Percentiles rank a stretch among this genome's conserved stretches.
Evolutionary conservation across 139 green algal genomes (phyloP).

Genomic region (Pedinophyceae sp.): DNA sequence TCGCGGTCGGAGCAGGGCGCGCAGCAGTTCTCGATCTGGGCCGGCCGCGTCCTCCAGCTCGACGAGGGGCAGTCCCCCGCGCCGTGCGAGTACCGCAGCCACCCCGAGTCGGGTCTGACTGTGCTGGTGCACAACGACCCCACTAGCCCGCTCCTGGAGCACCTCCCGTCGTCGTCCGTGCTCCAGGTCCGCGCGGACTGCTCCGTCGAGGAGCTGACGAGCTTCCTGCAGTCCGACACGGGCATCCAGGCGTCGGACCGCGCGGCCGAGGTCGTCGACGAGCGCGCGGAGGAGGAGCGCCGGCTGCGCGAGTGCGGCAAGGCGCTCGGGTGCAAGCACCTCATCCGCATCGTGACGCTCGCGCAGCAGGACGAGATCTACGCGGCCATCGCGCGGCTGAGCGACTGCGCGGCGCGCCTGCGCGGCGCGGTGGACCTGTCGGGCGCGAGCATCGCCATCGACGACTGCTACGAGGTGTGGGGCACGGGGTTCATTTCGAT

Average conservation of each 20-base stretch:
- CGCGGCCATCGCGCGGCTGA: slow-evolving; percentile 41
- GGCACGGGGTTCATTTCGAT: slow-evolving; percentile 83
- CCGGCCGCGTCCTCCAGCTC: not conserved
- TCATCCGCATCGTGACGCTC: slow-evolving; percentile 35
- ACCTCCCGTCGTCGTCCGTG: slow-evolving; percentile 45
- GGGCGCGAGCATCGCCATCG: slow-evolving; percentile 59
- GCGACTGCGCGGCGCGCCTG: slow-evolving; percentile 54
- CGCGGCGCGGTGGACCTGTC: slow-evolving; percentile 46
- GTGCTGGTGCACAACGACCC: slow-evolving; percentile 63
- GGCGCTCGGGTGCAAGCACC: slow-evolving; percentile 31
- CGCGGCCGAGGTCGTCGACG: not conserved
- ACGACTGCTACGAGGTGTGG: slow-evolving; percentile 85
- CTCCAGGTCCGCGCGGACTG: slow-evolving; percentile 73
- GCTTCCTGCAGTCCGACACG: slow-evolving; percentile 45
- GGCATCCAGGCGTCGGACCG: slow-evolving; percentile 2
- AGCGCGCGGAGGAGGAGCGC: slow-evolving; percentile 17
- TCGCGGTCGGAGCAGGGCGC: not conserved
- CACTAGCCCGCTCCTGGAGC: slow-evolving; percentile 50
- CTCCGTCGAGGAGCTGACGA: slow-evolving; percentile 41
- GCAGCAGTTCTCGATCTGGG: not conserved
- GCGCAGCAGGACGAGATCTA: slow-evolving; percentile 31
- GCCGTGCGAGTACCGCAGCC: not conserved
- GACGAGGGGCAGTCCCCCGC: not conserved
- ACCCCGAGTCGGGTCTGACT: not conserved
- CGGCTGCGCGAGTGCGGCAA: slow-evolving; percentile 24